Base-by-base conservation (phyloP, 768 basidiomycete species). In the Tulasnella sp. region DNA sequence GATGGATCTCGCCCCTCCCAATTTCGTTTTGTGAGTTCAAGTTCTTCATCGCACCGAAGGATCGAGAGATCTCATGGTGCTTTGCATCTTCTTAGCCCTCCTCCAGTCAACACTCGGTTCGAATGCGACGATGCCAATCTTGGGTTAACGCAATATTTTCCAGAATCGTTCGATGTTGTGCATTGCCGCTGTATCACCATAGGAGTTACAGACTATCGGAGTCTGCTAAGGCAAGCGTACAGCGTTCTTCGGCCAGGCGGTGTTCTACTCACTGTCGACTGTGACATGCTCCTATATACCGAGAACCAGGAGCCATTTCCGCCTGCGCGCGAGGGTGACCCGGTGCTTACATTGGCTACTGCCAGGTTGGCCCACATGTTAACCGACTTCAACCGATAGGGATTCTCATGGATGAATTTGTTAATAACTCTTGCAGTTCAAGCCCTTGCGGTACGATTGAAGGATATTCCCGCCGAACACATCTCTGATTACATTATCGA, bases 51-150 rank as follows among this genome's bases (percentile, higher is more conserved):
- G 2, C 54, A 54, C 12, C 24, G 46, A 46, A 16, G 16, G 18
- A n/a, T 54, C 0, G 24, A 22, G 24, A 9, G 74, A 1, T 28
- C 31, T 37, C 12, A n/a, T 37, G 7, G 18, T 9, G n/a, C 41
- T n/a, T 11, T 6, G 48, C 5, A 14, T 54, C 41, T 54, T 42
- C n/a, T 7, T 40, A 78, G 77, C 8, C 54, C 40, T 37, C 77
- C 77, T 37, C 77, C 77, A 31, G n/a, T 1, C 9, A 78, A 78
- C 77, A 24, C 48, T n/a, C 31, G 44, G 4, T 78, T 78, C 44
- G 77, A 78, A 42, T 69, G 58, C 60, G 77, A 78, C 44, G 77
- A 78, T 41, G 77, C 46, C 3, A 78, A 64, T 78, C 77, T 9
- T 22, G 64, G 64, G 6, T 37, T 69, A 9, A 37, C 64, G 6